phyloP scores from a whole-genome alignment of 108 stramenopile genomes.

The Hondaea fermentalgiana region DNA sequence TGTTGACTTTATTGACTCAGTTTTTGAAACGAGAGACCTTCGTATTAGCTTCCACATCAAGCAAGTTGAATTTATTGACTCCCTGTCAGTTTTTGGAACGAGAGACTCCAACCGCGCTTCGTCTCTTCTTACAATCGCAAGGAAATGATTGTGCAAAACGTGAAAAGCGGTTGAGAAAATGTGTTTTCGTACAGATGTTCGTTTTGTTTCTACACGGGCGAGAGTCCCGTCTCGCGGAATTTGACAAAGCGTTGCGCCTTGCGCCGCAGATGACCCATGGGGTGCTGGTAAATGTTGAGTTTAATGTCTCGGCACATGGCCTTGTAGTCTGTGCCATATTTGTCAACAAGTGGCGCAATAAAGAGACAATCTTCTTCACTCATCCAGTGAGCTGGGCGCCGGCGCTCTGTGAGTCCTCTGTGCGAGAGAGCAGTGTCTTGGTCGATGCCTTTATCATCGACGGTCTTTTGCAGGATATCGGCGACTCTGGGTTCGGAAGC shows the following conservation, averaged over 20 bases:
- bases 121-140: too few species aligned
- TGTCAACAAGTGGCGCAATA: background rate
- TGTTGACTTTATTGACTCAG: too few species aligned
- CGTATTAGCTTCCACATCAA: too few species aligned
- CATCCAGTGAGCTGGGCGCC: background rate
- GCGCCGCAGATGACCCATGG: background rate
- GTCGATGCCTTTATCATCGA: background rate
- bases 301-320: background rate
- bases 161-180: background rate
- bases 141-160: background rate
- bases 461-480: background rate
- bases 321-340: background rate
- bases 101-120: too few species aligned
- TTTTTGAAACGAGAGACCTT: too few species aligned
- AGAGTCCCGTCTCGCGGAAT: background rate
- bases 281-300: background rate
- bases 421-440: background rate
- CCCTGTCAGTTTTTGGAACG: too few species aligned
- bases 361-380: background rate
- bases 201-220: background rate
- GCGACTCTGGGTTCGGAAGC: background rate
- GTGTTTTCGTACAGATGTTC: background rate
- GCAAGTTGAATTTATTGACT: too few species aligned
- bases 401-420: background rate
- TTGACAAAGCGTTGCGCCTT: background rate